A percentile compares a stretch with the other conserved stretches of the same genome.
phyloP scores from a whole-genome alignment of 768 basidiomycete species.

The Leccinum fibrillosum region DNA sequence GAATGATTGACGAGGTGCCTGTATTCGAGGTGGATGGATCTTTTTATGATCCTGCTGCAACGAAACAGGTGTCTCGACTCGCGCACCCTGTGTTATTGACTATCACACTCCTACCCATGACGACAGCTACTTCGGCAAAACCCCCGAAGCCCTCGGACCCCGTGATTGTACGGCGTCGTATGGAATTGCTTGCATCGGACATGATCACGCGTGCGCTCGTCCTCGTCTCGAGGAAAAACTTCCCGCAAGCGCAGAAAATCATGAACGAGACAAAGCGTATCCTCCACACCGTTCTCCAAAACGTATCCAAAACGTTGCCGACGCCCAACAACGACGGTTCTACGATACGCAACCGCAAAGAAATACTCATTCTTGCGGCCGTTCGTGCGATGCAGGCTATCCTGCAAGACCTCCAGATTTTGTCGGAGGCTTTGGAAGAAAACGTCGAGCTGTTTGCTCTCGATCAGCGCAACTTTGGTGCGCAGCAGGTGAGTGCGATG shows the following conservation, averaged over 20 bases:
- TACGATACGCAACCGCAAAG: conserved; percentile 70
- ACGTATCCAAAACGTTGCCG: conserved; percentile 70
- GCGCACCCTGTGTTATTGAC: conserved; percentile 94
- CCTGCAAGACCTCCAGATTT: conserved; percentile 79
- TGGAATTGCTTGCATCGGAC: conserved; percentile 95
- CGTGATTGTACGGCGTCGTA: conserved; percentile 86
- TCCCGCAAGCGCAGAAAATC: conserved; percentile 85
- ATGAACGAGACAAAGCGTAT: conserved; percentile 90
- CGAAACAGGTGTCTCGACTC: conserved; percentile 81
- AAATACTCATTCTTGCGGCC: conserved; percentile 66
- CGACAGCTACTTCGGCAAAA: conserved; percentile 31
- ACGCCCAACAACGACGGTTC: conserved; percentile 46
- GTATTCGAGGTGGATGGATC: conserved; percentile 94
- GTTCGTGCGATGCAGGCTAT: conserved; percentile 83
- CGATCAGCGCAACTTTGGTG: conserved; percentile 93
- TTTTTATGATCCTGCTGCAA: conserved; percentile 87
- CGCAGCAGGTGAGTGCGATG: conserved; percentile 77
- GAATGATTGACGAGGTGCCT: conserved; percentile 97
- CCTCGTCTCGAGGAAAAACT: conserved; percentile 88
- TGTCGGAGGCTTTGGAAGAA: conserved; percentile 87
- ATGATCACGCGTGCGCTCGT: conserved; percentile 96
- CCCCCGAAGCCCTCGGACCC: conserved; percentile 63
- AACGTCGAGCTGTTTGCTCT: conserved; percentile 90
- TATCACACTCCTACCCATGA: conserved; percentile 76
- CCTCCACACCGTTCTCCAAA: conserved; percentile 85